Conservation (phyloP, 2,329 filamentous ascomycete species). For the Claviceps purpurea region DNA sequence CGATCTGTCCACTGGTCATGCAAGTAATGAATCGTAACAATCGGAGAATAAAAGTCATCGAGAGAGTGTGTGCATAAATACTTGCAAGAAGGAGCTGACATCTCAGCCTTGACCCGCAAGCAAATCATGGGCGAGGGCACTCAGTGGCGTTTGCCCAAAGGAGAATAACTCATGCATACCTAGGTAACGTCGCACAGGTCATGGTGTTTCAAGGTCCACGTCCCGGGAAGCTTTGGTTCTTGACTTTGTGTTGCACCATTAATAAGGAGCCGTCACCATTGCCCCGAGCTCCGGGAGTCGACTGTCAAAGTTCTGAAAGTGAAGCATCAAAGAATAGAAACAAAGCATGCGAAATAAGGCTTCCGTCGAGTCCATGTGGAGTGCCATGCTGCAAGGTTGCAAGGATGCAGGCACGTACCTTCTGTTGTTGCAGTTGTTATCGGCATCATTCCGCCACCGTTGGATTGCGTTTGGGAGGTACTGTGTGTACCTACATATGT, state of each 20-base stretch:
- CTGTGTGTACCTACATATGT: background rate
- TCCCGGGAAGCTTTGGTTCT: background rate
- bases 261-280: background rate
- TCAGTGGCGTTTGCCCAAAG: background rate
- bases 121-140: background rate
- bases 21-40: background rate
- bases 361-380: background rate
- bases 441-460: too few relatives aligned
- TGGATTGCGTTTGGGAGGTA: background rate
- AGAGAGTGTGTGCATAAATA: background rate
- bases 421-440: too few relatives aligned
- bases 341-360: background rate
- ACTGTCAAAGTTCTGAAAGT: background rate
- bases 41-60: background rate
- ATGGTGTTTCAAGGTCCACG: too few relatives aligned
- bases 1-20: background rate
- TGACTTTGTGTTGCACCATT: background rate
- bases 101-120: background rate
- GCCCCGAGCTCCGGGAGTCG: background rate
- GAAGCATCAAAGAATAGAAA: background rate
- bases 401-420: background rate
- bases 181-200: too few relatives aligned
- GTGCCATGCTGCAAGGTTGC: background rate
- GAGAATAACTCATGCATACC: background rate
- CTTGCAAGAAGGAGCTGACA: background rate